These are phyloP conservation scores for Trifolium repens DNA, from an alignment of 306 rosid genomes.

Conservation along the genomic window DNA sequence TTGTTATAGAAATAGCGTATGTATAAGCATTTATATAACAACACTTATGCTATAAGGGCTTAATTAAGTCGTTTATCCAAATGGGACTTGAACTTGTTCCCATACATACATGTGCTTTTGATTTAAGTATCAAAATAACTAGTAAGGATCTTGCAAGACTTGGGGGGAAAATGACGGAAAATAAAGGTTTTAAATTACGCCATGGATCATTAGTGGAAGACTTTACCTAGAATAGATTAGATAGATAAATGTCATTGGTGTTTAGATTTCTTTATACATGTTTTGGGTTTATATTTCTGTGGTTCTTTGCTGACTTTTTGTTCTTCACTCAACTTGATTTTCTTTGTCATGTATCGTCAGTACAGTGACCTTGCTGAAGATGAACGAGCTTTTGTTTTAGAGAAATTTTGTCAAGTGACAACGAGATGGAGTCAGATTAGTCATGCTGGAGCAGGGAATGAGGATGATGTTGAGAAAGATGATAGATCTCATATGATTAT, in stretches of 20 bases:
- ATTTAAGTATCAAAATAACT: not conserved
- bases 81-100: not conserved
- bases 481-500: slow-evolving; percentile 76
- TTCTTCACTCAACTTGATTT: slow-evolving; percentile 18
- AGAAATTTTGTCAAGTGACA: slow-evolving; percentile 64
- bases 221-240: not conserved
- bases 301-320: not conserved
- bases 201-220: not conserved
- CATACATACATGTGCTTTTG: not conserved
- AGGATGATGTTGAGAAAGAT: slow-evolving; percentile 52
- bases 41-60: not conserved
- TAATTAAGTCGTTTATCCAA: not conserved
- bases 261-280: not conserved
- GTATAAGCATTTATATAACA: not conserved
- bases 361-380: slow-evolving; percentile 91
- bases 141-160: not conserved
- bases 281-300: not conserved
- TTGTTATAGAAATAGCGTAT: not conserved
- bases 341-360: slow-evolving; percentile 50
- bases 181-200: not conserved
- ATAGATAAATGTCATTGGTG: not conserved
- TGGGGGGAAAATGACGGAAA: not conserved
- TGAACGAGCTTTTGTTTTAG: slow-evolving; percentile 67
- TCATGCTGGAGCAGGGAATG: slow-evolving; percentile 52
- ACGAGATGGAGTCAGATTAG: slow-evolving; percentile 59